Evolutionary conservation across 441 rosid genomes (phyloP), one percentile per base, ranked within the genome.

Genomic region (Aleurites moluccanus): DNA sequence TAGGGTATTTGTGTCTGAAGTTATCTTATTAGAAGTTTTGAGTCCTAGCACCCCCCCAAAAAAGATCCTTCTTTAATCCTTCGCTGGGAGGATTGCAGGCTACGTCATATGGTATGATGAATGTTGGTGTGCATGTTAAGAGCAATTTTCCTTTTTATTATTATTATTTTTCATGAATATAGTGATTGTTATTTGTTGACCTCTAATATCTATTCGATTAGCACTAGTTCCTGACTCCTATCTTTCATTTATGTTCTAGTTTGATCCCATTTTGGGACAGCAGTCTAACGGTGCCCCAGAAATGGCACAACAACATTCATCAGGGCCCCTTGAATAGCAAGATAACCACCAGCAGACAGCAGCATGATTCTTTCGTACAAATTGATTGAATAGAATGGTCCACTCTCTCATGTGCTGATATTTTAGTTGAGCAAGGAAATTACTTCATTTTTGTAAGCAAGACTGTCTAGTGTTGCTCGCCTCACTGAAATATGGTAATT

Each of bases 211-310:
- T 16, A 20, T 7, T 50, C 10, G 20, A 64, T 56, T 65, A 23
- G 25, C 50, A 44, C 10, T n/a, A 44, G 35, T 70, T 28, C 35
- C 35, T 52, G 20, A 38, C 66, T 73, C 47, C 4, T 44, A 47
- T 47, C 20, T 44, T 6, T 62, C 60, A 27, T 13, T 28, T 5
- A 10, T 67, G 23, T 25, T 71, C 16, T 50, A 67, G 80, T 50
- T 73, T 73, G 35, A 52, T 27, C 23, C 66, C 16, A 23, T 52
- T 57, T 67, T 60, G n/a, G 73, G 42, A 57, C 57, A 44, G 55
- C 79, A 72, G 38, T 75, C 65, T 56, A 69, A 28, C 47, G 71
- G 73, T 76, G 55, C 44, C 42, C 27, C 70, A n/a, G 83, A 77
- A 53, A 69, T 60, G 44, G 72, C 44, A 30, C 75, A 28, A 15